Percentiles rank a stretch among this genome's conserved stretches.
Evolutionary conservation across 495 filamentous ascomycete genomes (phyloP).

Genomic region (Sabuloglossum arenarium): DNA sequence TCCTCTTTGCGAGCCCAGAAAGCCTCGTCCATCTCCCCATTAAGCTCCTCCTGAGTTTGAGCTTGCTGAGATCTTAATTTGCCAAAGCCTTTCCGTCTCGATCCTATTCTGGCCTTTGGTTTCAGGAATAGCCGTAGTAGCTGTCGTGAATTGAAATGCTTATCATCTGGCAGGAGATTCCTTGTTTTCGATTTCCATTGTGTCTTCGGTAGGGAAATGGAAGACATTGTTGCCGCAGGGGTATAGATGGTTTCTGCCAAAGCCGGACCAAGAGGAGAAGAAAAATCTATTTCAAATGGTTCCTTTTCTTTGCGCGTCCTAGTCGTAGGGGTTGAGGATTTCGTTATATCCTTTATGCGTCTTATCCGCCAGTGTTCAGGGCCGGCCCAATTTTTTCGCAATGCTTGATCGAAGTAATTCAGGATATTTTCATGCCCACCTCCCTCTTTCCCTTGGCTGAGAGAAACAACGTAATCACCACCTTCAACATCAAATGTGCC

Average conservation of each 20-base stretch:
- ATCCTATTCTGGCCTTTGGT: conserved; percentile 59
- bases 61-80: neutral
- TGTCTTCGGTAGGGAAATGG: conserved; percentile 69
- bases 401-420: conserved; percentile 86
- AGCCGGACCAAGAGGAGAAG: conserved; percentile 42
- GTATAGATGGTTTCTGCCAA: conserved; percentile 70
- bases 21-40: conserved; percentile 74
- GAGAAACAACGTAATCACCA: conserved; percentile 47
- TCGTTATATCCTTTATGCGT: conserved; percentile 68
- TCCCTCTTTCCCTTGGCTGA: conserved; percentile 37
- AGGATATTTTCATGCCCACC: conserved; percentile 77
- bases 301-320: conserved; percentile 77
- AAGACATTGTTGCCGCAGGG: conserved; percentile 56
- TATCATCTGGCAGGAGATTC: conserved; percentile 91
- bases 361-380: conserved; percentile 97
- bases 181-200: conserved; percentile 88
- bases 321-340: conserved; percentile 31
- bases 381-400: conserved; percentile 95
- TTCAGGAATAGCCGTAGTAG: conserved; percentile 83
- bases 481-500: conserved; percentile 38
- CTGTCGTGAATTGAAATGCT: conserved; percentile 90
- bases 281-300: conserved; percentile 84
- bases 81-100: conserved; percentile 18
- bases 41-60: conserved; percentile 25
- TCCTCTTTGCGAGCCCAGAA: conserved; percentile 80